A percentile compares a stretch with the other conserved stretches of the same genome.
Conservation (phyloP, 805 yeast genomes). For the Priceomyces haplophilus region DNA sequence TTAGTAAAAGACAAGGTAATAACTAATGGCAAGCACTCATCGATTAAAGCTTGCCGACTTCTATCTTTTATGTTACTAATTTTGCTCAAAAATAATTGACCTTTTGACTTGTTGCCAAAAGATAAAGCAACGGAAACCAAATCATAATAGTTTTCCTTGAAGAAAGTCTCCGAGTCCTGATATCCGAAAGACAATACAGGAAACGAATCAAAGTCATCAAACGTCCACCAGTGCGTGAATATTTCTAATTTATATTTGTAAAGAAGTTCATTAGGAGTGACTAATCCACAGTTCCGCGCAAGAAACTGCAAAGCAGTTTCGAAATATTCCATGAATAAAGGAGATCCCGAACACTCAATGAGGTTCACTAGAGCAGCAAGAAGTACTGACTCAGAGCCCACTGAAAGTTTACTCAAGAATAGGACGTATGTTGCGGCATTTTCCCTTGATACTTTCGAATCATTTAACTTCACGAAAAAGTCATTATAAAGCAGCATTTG, state of each 20-base stretch:
- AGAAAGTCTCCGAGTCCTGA: slow-evolving; percentile 24
- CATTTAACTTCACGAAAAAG: slow-evolving; percentile 25
- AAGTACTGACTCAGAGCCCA: slow-evolving; percentile 26
- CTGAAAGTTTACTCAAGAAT: slow-evolving; percentile 32
- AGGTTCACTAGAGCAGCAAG: slow-evolving; percentile 39
- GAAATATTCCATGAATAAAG: slow-evolving; percentile 29
- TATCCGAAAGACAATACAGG: slow-evolving; percentile 44
- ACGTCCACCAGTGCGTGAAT: slow-evolving; percentile 44
- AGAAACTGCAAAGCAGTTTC: slow-evolving; percentile 21
- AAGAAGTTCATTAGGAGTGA: slow-evolving; percentile 22
- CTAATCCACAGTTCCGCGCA: slow-evolving; percentile 14
- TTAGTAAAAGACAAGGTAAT: slow-evolving; percentile 45
- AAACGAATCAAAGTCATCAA: slow-evolving; percentile 29
- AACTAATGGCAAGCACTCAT: slow-evolving; percentile 34
- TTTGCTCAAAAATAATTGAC: slow-evolving; percentile 6
- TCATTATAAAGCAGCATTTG: slow-evolving; percentile 28
- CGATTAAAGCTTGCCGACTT: slow-evolving; percentile 16
- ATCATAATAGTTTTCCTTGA: slow-evolving; percentile 30
- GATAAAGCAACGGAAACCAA: slow-evolving; percentile 36
- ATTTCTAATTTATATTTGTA: slow-evolving; percentile 30
- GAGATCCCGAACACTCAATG: slow-evolving; percentile 37
- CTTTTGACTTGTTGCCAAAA: slow-evolving; percentile 11
- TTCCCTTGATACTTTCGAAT: slow-evolving; percentile 40
- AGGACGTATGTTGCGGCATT: slow-evolving; percentile 34
- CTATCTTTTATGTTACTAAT: slow-evolving; percentile 11